phyloP scores from a whole-genome alignment of 148 eudicot species.

The Rhododendron henanense region DNA sequence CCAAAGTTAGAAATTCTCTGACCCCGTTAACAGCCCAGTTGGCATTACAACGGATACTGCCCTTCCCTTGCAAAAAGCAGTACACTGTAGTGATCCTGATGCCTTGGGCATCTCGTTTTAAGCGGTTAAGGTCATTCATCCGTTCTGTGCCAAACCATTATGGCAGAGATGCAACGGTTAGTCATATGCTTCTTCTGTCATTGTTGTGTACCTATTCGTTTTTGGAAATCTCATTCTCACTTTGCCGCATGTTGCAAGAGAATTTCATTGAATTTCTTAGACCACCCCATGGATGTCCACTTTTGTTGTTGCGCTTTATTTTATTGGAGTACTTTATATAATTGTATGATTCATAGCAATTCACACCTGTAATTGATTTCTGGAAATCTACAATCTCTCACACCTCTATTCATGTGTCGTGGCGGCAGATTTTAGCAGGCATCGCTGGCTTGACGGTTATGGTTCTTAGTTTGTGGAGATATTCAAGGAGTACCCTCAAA shows the following conservation, averaged over 20 bases:
- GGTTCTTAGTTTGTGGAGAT: conserved; percentile 59
- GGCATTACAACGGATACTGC: conserved; percentile 67
- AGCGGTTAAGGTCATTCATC: conserved; percentile 36
- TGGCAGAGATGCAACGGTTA: conserved; percentile 54
- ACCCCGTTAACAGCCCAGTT: conserved; percentile 57
- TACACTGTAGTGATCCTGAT: conserved; percentile 75
- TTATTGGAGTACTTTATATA: not conserved
- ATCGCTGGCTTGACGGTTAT: conserved; percentile 63
- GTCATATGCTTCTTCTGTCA: conserved; percentile 15
- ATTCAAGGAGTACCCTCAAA: conserved; percentile 36
- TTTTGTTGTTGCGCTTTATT: not conserved
- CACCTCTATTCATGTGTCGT: not conserved
- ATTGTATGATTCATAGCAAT: not conserved
- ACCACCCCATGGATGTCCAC: not conserved
- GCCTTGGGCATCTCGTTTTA: conserved; percentile 53
- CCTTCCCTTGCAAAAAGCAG: conserved; percentile 83
- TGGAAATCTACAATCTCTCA: not conserved
- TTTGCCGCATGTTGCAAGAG: not conserved
- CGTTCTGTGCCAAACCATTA: conserved; percentile 23
- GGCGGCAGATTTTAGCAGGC: conserved; percentile 52
- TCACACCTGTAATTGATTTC: not conserved
- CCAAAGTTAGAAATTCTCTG: conserved; percentile 55
- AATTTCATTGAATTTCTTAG: not conserved
- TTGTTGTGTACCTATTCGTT: not conserved
- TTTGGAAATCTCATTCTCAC: not conserved